Evolutionary conservation across 1,139 yeast species (phyloP), one percentile per base, ranked within the genome.

Genomic region (Protomyces lactucae-debilis): DNA sequence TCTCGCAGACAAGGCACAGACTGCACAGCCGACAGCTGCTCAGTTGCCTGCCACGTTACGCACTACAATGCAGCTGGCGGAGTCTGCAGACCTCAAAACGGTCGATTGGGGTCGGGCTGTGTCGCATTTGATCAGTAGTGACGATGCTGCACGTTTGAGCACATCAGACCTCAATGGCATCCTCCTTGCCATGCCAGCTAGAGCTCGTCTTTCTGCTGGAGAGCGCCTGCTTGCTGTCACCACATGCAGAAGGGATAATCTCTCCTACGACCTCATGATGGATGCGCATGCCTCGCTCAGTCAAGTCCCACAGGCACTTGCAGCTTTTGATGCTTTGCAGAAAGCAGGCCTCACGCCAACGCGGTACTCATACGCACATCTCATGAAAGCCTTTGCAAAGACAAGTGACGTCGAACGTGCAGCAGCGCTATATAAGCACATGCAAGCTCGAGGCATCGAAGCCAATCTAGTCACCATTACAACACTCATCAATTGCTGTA

Each of bases 381-480:
- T 65, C 10, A 55, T 65, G 61, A 65, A 63, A 28, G 64, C 61
- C 9, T 65, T 55, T 56, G 52, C 63, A 8, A 37, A 40, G 40
- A 40, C 52, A 21, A 51, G 37, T 6, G 60, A 54, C 25, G 25
- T 55, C 35, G 36, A 46, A 14, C 40, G 43, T 25, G 66, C 56
- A 10, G 48, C 63, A 23, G 56, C 53, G 32, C 36, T 65, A 36
- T 65, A 57, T 51, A 52, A 64, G 46, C 52, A 65, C 51, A 65
- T 65, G 67, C 59, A 63, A 51, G 63, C 48, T 32, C 39, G 28
- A n/a, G 60, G 55, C 6, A 45, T 65, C 36, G 61, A 55, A 28
- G 66, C 66, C 23, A 65, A 65, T 52, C 65, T 61, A 18, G 63
- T 61, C 46, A 55, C 56, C 37, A 40, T 37, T 43, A 65, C 67